A percentile compares a stretch with the other conserved stretches of the same genome.
Conservation (phyloP, 73 alveolate species). For the Paraurostyla sp. region DNA sequence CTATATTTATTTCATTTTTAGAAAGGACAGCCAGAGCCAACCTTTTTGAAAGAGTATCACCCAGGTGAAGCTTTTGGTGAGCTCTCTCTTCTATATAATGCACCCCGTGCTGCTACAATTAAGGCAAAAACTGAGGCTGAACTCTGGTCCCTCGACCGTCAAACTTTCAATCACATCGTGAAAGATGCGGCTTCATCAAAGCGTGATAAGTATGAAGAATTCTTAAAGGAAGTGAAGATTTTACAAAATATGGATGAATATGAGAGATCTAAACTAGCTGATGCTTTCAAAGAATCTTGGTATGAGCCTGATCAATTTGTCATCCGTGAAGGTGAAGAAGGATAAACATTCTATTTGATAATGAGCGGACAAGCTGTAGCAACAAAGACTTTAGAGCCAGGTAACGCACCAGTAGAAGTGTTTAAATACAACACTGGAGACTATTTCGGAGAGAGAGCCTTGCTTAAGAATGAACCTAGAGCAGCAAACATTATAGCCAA, state of each 20-base stretch:
- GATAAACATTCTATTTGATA: conserved; percentile 94
- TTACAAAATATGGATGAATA: conserved; percentile 86
- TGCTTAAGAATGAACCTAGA: conserved; percentile 93
- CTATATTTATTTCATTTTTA: not conserved
- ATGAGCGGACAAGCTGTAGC: conserved; percentile 94
- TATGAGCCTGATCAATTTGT: conserved; percentile 45
- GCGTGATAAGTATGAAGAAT: conserved; percentile 89
- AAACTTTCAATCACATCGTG: conserved; percentile 93
- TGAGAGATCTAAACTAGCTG: conserved; percentile 91
- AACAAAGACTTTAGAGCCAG: conserved; percentile 84
- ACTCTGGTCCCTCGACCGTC: conserved; percentile 93
- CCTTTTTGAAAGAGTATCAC: conserved; percentile 10
- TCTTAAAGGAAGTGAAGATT: conserved; percentile 83
- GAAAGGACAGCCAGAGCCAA: conserved; percentile 40
- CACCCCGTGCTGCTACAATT: conserved; percentile 94
- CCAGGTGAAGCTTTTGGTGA: conserved; percentile 91
- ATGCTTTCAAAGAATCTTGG: conserved; percentile 77
- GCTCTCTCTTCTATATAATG: conserved; percentile 93
- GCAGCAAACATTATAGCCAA: conserved; percentile 87
- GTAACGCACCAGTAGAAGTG: conserved; percentile 84
- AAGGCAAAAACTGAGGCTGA: conserved; percentile 81
- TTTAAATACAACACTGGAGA: conserved; percentile 89
- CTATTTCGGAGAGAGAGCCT: conserved; percentile 96
- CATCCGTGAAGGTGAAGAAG: conserved; percentile 91
- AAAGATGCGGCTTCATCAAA: conserved; percentile 93